These are phyloP conservation scores for Globisporangium ultimum DNA, from an alignment of 352 stramenopile species.

Conservation along the genomic window DNA sequence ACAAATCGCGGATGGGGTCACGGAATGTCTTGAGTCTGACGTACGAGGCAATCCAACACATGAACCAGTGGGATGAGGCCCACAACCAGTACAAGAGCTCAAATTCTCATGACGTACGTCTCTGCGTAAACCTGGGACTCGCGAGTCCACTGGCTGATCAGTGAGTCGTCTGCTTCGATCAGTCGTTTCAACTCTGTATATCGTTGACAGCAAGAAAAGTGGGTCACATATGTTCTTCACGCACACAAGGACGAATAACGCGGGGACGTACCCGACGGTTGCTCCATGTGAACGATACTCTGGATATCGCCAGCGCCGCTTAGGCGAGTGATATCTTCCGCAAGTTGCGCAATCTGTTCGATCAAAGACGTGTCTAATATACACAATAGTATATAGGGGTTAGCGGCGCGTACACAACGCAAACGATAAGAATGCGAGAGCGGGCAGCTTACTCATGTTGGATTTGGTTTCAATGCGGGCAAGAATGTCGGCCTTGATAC, in stretches of 20 bases:
- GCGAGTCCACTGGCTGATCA: conserved; percentile 45
- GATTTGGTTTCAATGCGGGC: conserved; percentile 51
- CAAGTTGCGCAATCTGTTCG: conserved; percentile 42
- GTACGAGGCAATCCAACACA: no score
- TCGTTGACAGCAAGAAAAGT: not conserved
- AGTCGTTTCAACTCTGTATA: conserved; percentile 40
- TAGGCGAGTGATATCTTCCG: conserved; percentile 50
- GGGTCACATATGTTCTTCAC: not conserved
- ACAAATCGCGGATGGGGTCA: conserved; percentile 52
- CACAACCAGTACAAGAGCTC: not conserved
- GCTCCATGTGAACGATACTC: conserved; percentile 30
- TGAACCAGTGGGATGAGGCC: not conserved
- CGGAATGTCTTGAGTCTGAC: conserved; percentile 46
- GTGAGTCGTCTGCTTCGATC: conserved; percentile 42
- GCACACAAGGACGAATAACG: not conserved
- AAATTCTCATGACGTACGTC: conserved; percentile 22
- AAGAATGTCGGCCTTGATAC: conserved; percentile 45
- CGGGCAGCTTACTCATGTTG: conserved; percentile 26
- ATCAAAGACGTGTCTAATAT: conserved; percentile 38
- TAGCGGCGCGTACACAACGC: not conserved
- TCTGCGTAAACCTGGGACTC: conserved; percentile 49
- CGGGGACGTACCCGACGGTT: conserved; percentile 32
- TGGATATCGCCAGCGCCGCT: conserved; percentile 44
- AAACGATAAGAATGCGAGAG: not conserved
- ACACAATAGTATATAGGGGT: not conserved